Base-by-base conservation (phyloP, 208 protist species). In the Novymonas esmeraldas region DNA sequence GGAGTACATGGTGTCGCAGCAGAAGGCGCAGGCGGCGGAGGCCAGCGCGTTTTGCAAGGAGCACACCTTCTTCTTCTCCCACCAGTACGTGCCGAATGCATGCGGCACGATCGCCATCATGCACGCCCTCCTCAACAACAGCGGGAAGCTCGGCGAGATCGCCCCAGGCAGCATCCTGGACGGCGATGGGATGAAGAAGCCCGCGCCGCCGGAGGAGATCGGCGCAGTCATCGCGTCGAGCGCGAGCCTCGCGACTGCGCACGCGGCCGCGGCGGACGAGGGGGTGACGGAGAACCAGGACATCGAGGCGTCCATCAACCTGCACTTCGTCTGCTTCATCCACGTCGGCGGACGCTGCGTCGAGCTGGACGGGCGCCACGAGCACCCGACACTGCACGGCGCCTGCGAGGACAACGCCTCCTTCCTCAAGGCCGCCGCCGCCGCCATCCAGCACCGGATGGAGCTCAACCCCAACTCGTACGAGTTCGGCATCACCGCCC, bases 311-410 rank as follows among this genome's bases (percentile, higher is more conserved):
- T 51, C 65, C n/a, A 93, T 95, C 44, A 70, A 97, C 58, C 78
- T 98, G 16, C 98, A 99, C 78, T 99, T 98, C 84, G 87, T 98
- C 33, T 92, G 84, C 52, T 98, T 98, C 81, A 79, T 98, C 16
- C 50, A 68, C 20, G 64, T 84, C 14, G 86, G 94, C 64, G 94
- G 85, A 11, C 69, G 71, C 16, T 93, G 98, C 60, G 90, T 98
- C 38, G 97, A 99, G 81, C 57, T 99, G 28, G 98, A 99, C 63
- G 98, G 98, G 1, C 81, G 96, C 42, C 95, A 97, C 57, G 54
- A 51, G 6, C 63, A 70, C 44, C 94, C 96, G 10, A 77, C 98
- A 13, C 81, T 96, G 52, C 89, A 97, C 66, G 94, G 87, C 13
- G 16, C 41, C 11, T 97, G 84, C 71, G 36, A 71, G 14, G 70